These are phyloP conservation scores for Annulohypoxylon bovei DNA, from an alignment of 495 filamentous ascomycete species.

Conservation along the genomic window DNA sequence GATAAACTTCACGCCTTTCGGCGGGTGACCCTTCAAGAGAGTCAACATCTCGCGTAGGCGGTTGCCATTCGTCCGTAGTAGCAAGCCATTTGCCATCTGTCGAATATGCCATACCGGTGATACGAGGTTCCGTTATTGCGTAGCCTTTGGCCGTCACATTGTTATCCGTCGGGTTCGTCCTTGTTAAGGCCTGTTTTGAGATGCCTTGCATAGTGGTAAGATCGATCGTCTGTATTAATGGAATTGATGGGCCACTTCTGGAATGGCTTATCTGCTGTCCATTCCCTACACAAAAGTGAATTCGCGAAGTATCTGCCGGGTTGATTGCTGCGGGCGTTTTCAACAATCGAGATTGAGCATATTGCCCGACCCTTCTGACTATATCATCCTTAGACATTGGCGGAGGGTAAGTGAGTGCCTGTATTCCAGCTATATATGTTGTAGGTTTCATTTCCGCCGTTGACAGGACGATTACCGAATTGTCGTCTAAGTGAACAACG, in stretches of 20 bases:
- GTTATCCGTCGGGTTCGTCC: slow-evolving; percentile 84
- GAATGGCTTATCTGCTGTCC: slow-evolving; percentile 55
- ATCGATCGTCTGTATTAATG: slow-evolving; percentile 81
- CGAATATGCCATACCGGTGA: slow-evolving; percentile 76
- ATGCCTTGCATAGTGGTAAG: slow-evolving; percentile 75
- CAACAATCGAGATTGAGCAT: slow-evolving; percentile 26
- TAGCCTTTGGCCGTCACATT: slow-evolving; percentile 76
- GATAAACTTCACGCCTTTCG: slow-evolving; percentile 73
- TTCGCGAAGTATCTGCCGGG: slow-evolving; percentile 51
- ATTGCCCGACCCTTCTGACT: slow-evolving; percentile 49
- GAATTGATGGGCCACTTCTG: slow-evolving; percentile 53
- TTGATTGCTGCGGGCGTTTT: slow-evolving; percentile 51
- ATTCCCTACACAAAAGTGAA: slow-evolving; percentile 59
- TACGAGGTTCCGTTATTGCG: slow-evolving; percentile 75
- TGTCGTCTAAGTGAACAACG: slow-evolving; percentile 85
- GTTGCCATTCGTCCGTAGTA: slow-evolving; percentile 89
- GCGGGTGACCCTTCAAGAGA: slow-evolving; percentile 54
- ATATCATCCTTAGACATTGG: slow-evolving; percentile 54
- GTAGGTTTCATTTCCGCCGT: slow-evolving; percentile 85
- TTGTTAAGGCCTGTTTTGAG: slow-evolving; percentile 83
- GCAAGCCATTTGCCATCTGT: slow-evolving; percentile 89
- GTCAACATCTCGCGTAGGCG: slow-evolving; percentile 70
- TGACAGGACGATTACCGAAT: slow-evolving; percentile 86
- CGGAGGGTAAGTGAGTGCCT: slow-evolving; percentile 63
- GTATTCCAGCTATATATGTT: slow-evolving; percentile 82